Conservation (phyloP, 2,329 filamentous ascomycete genomes). For the Fusarium sp. region DNA sequence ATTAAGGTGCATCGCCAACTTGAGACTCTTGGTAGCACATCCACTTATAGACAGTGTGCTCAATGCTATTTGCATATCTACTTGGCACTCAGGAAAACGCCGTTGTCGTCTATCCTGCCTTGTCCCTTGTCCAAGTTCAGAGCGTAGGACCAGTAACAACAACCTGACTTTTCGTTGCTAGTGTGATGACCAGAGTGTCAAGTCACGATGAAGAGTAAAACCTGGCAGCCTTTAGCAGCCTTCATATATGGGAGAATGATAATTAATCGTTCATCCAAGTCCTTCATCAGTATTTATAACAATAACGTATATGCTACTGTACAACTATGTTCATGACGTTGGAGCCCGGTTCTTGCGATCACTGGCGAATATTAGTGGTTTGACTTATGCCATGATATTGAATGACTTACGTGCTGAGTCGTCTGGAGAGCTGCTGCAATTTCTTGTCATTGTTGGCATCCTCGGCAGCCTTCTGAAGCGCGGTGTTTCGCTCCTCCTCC, state of each 20-base stretch:
- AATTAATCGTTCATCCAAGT: slow-evolving; percentile 35
- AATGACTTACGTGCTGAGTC: slow-evolving; percentile 86
- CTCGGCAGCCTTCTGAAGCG: slow-evolving; percentile 83
- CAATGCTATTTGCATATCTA: slow-evolving; percentile 38
- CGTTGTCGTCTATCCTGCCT: slow-evolving; percentile 32
- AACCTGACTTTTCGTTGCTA: slow-evolving; percentile 6
- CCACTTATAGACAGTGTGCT: slow-evolving; percentile 35
- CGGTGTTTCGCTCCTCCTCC: slow-evolving; percentile 81
- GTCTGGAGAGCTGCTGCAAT: slow-evolving; percentile 84
- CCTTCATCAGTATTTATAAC: slow-evolving; percentile 26
- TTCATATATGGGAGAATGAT: slow-evolving; percentile 22
- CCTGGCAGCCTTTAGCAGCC: slow-evolving; percentile 29
- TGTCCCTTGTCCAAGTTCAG: slow-evolving; percentile 22
- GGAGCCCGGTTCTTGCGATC: slow-evolving; percentile 44
- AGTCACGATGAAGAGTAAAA: slow-evolving; percentile 35
- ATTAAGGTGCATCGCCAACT: slow-evolving; percentile 42
- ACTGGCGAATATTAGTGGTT: slow-evolving; percentile 12
- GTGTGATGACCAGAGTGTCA: slow-evolving; percentile 19
- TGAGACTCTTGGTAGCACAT: slow-evolving; percentile 31
- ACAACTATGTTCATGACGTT: slow-evolving; percentile 39
- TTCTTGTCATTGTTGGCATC: slow-evolving; percentile 94
- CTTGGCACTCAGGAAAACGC: slow-evolving; percentile 24
- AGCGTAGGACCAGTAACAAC: slow-evolving; percentile 13
- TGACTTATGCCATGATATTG: background rate
- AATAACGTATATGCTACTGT: slow-evolving; percentile 41